Percentiles rank a stretch among this genome's conserved stretches.
Evolutionary conservation across 148 eudicot species (phyloP).

Genomic region (Rhododendron kiyosumense): DNA sequence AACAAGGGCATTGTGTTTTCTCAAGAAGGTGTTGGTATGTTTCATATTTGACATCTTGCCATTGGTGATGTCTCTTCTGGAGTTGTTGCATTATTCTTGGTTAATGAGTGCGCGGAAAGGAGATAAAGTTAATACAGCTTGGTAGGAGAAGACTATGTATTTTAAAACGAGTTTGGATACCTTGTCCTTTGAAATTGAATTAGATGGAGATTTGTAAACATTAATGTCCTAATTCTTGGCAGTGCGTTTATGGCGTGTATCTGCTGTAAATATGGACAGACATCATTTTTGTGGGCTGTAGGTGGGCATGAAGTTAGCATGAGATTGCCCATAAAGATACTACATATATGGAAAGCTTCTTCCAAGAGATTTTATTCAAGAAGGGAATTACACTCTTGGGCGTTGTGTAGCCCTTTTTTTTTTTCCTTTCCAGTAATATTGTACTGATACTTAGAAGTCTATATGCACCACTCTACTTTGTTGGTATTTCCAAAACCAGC

Average conservation of each 20-base stretch:
- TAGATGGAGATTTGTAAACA: no score
- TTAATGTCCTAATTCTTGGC: constrained; percentile 66
- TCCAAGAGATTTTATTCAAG: background rate
- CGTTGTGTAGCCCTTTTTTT: no score
- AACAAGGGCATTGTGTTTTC: no score
- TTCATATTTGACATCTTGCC: no score
- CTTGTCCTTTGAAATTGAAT: no score
- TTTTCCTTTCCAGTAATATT: background rate
- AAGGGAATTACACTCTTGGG: background rate
- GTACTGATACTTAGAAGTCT: background rate
- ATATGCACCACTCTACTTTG: background rate
- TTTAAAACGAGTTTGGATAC: no score
- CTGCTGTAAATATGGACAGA: constrained; percentile 69
- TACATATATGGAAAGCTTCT: constrained; percentile 2
- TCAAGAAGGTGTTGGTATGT: no score
- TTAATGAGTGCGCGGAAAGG: no score
- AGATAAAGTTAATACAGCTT: no score
- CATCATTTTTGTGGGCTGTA: constrained; percentile 43
- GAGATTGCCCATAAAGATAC: constrained; percentile 14
- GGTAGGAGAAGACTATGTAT: no score
- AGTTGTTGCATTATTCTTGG: no score
- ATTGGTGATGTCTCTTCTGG: no score
- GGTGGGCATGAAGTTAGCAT: constrained; percentile 38
- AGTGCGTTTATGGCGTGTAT: constrained; percentile 34
- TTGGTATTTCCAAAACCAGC: background rate